A percentile compares a stretch with the other conserved stretches of the same genome.
These are phyloP conservation scores for Arthrinium puccinioides DNA, from an alignment of 2,329 filamentous ascomycete species.

Conservation along the genomic window DNA sequence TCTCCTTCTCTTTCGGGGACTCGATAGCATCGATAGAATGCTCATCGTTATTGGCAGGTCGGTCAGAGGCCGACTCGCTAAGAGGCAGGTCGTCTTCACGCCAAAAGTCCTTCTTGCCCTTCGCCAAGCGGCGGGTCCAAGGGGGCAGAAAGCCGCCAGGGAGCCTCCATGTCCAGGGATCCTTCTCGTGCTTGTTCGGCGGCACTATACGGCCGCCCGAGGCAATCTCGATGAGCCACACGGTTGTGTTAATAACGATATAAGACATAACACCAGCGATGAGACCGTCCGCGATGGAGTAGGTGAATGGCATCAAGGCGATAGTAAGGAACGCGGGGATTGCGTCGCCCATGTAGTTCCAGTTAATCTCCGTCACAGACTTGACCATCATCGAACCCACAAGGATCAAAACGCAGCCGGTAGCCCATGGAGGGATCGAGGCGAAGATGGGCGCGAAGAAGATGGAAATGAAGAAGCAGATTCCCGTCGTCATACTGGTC, in stretches of 20 bases:
- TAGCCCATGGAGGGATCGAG: slow-evolving; percentile 83
- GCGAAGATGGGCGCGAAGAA: slow-evolving; percentile 91
- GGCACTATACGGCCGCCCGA: slow-evolving; percentile 67
- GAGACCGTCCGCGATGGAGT: slow-evolving; percentile 79
- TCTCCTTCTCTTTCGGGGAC: neutral
- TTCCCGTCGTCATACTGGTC: slow-evolving; percentile 69
- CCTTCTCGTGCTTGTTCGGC: slow-evolving; percentile 67
- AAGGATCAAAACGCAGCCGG: slow-evolving; percentile 78
- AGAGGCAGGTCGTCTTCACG: slow-evolving; percentile 26
- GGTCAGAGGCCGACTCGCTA: slow-evolving; percentile 11
- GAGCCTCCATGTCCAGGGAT: slow-evolving; percentile 73
- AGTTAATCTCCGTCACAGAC: slow-evolving; percentile 78
- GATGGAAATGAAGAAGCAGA: slow-evolving; percentile 80
- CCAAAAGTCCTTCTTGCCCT: slow-evolving; percentile 73
- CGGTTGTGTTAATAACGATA: slow-evolving; percentile 63
- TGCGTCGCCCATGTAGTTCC: slow-evolving; percentile 77
- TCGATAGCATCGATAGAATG: neutral
- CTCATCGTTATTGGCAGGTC: neutral
- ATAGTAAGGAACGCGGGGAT: slow-evolving; percentile 81
- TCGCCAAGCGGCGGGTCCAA: slow-evolving; percentile 58
- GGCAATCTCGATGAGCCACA: slow-evolving; percentile 60
- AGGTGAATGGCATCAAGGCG: slow-evolving; percentile 82
- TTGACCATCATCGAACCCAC: slow-evolving; percentile 84
- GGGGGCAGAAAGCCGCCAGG: slow-evolving; percentile 68
- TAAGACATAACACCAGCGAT: slow-evolving; percentile 76